phyloP scores from a whole-genome alignment of 192 early-diverging fungal species.

The Backusella tarrabulga region DNA sequence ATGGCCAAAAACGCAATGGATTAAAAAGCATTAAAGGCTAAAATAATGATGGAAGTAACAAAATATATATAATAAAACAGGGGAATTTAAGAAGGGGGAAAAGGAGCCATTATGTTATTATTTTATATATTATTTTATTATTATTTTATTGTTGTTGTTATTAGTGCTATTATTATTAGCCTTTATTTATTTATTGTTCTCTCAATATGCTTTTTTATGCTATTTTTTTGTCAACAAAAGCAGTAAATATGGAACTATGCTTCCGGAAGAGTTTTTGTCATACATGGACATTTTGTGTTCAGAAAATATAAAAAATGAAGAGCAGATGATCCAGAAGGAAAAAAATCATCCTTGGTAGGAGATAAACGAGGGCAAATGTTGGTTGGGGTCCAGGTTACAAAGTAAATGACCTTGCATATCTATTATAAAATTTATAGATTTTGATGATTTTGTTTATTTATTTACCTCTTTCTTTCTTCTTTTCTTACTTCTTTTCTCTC shows the following conservation, averaged over 20 bases:
- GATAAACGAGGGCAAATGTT: constrained; percentile 6
- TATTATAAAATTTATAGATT: not conserved
- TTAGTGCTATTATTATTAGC: not conserved
- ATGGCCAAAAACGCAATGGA: not conserved
- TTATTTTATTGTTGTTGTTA: not conserved
- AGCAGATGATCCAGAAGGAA: not conserved
- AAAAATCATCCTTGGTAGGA: not conserved
- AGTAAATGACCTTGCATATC: constrained; percentile 4
- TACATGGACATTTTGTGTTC: not conserved
- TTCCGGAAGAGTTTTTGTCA: not conserved
- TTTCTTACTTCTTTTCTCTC: not conserved
- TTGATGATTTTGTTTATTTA: not conserved
- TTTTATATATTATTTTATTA: not conserved
- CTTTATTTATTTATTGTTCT: constrained; percentile 3
- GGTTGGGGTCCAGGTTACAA: constrained; percentile 7
- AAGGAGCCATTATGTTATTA: not conserved
- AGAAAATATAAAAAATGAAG: not conserved
- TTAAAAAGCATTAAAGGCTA: not conserved
- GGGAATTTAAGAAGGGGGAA: not conserved
- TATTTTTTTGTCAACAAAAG: not conserved
- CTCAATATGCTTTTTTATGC: not conserved
- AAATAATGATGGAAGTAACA: not conserved
- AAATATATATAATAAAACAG: not conserved
- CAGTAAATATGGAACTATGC: not conserved
- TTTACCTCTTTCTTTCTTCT: not conserved